Evolutionary conservation across 225 moss, liverwort and hornwort species (phyloP), one percentile per base, ranked within the genome.

Genomic region (Polytrichum commune): DNA sequence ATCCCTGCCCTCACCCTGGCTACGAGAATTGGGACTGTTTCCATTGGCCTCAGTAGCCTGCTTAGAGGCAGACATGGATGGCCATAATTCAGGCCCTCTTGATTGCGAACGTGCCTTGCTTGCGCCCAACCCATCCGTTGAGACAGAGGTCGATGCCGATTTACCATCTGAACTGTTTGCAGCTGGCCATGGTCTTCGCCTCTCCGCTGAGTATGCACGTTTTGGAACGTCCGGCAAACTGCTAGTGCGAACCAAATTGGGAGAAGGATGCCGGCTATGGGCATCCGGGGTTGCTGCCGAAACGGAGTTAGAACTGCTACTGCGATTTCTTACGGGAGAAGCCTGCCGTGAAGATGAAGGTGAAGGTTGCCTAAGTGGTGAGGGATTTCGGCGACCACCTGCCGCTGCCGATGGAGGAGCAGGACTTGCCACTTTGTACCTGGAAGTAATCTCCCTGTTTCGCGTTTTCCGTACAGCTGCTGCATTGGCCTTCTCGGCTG

Each of bases 401-500:
- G 86, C 64, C 54, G 85, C 53, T 6, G 88, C 67, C 26, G 72
- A 33, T 28, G 88, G 55, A 53, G 90, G 72, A 6, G 88, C 27
- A 7, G 86, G 75, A 1, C 82, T 73, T 8, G 81, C 77, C 24
- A 79, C 82, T 78, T 98, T 98, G 32, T 98, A 98, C 72, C 95
- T 91, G 29, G 98, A 98, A 3, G 95, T 98, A 77, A 98, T 93
- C 86, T 98, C 98, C 77, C 95, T 92, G 46, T 91, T 93, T 79
- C 90, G 88, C 53, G 86, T 73, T 78, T 89, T 98, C 19, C 95
- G 93, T 69, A 88, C 77, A 55, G 64, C 82, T 19, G 46, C 46
- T 57, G 78, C 76, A 72, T 90, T 95, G 75, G 90, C 87, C 84
- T 91, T 95, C 86, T 92, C 92, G 28, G 89, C 77, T 6, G 87